A percentile compares a stretch with the other conserved stretches of the same genome.
Conservation (phyloP, 2,329 filamentous ascomycete species). For the Pseudodiploospora longispora region DNA sequence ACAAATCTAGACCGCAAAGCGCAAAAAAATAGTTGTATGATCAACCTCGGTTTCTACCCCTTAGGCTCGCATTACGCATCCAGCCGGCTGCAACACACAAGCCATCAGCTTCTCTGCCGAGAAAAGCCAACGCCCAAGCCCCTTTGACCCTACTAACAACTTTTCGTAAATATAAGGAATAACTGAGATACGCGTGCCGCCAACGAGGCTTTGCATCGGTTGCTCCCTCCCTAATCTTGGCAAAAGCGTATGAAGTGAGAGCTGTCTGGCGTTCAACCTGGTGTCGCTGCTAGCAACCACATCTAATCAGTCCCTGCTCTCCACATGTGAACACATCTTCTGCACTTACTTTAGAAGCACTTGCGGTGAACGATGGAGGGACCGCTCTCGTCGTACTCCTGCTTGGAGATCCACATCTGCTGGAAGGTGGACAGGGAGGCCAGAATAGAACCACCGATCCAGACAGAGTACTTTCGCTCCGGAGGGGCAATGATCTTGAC, state of each 20-base stretch:
- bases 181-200: conserved; percentile 40
- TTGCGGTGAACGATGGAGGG: conserved; percentile 99
- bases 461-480: conserved; percentile 99
- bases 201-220: conserved; percentile 33
- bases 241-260: conserved; percentile 26
- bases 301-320: conserved; percentile 14
- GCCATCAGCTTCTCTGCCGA: conserved; percentile 37
- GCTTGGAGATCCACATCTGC: conserved; percentile 99
- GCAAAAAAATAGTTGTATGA: conserved; percentile 47
- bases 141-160: conserved; percentile 47
- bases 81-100: conserved; percentile 44
- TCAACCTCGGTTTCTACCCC: conserved; percentile 47
- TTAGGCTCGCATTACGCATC: conserved; percentile 36
- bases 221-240: conserved; percentile 38
- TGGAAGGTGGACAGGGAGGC: conserved; percentile 99
- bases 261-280: conserved; percentile 22
- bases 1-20: conserved; percentile 29
- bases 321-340: neutral
- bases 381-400: conserved; percentile 99
- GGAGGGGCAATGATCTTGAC: conserved; percentile 99
- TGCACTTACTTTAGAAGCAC: conserved; percentile 86
- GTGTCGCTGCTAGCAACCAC: conserved; percentile 14
- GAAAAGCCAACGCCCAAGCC: conserved; percentile 39
- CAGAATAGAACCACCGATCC: conserved; percentile 99
- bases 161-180: conserved; percentile 51